phyloP scores from a whole-genome alignment of 2,329 filamentous ascomycete species.

The Aureobasidium sp. region DNA sequence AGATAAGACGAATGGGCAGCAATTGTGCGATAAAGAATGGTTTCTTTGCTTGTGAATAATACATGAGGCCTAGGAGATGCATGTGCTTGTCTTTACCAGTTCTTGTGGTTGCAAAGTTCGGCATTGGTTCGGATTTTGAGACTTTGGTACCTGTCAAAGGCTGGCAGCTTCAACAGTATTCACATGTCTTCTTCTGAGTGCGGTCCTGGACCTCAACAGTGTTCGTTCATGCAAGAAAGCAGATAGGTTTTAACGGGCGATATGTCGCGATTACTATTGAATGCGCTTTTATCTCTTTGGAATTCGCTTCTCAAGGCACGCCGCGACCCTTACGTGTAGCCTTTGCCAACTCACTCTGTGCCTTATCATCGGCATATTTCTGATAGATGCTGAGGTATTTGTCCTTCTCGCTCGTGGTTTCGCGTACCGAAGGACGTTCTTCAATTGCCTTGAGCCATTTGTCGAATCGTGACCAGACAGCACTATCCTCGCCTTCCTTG shows the following conservation, averaged over 20 bases:
- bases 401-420: constrained; percentile 61
- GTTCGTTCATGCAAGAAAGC: too few relatives aligned
- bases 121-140: not conserved
- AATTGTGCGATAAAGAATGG: not conserved
- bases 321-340: constrained; percentile 50
- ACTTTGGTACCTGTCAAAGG: not conserved
- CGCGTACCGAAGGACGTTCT: constrained; percentile 53
- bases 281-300: too few relatives aligned
- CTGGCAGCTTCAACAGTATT: too few relatives aligned
- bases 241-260: too few relatives aligned
- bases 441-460: constrained; percentile 56
- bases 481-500: constrained; percentile 46
- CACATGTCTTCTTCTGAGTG: too few relatives aligned
- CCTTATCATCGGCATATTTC: constrained; percentile 40
- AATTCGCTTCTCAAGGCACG: constrained; percentile 45
- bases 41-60: not conserved
- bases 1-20: constrained; percentile 7
- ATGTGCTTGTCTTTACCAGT: not conserved
- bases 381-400: constrained; percentile 62
- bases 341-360: constrained; percentile 43
- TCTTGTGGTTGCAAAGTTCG: not conserved
- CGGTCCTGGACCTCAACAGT: too few relatives aligned
- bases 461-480: constrained; percentile 58
- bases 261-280: too few relatives aligned
- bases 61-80: not conserved